Conservation (phyloP, 2,329 filamentous ascomycete species). For the Aspergillus clavatus region DNA sequence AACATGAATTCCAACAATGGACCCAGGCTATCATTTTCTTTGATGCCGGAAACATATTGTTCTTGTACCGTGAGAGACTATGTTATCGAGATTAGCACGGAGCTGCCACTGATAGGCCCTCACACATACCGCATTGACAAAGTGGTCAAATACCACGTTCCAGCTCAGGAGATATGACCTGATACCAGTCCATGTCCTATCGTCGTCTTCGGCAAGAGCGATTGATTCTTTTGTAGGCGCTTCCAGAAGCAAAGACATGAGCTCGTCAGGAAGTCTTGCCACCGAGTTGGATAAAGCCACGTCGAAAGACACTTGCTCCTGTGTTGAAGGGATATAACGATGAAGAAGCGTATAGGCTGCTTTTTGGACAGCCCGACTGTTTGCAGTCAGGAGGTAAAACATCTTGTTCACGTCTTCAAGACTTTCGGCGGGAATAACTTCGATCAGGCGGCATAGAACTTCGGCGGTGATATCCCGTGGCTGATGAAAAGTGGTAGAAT, state of each 20-base stretch:
- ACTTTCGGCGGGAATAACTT: conserved; percentile 57
- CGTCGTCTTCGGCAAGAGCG: conserved; percentile 59
- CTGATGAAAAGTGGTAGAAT: conserved; percentile 53
- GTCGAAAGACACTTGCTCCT: conserved; percentile 79
- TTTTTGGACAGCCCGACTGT: conserved; percentile 69
- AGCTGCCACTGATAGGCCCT: background rate
- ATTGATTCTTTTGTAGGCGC: conserved; percentile 67
- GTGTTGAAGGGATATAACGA: conserved; percentile 67
- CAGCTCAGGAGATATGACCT: conserved; percentile 83
- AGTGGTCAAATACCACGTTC: conserved; percentile 85
- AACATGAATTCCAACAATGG: conserved; percentile 75
- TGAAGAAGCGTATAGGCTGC: conserved; percentile 78
- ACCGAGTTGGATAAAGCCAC: conserved; percentile 50
- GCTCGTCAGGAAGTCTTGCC: conserved; percentile 73
- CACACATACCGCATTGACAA: conserved; percentile 56
- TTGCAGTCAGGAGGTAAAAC: conserved; percentile 70
- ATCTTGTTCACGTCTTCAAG: conserved; percentile 63
- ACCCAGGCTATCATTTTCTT: conserved; percentile 63
- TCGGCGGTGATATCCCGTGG: conserved; percentile 72
- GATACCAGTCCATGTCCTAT: conserved; percentile 62
- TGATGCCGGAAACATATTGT: conserved; percentile 75
- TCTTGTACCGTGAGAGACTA: conserved; percentile 73
- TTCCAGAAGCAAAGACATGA: conserved; percentile 77
- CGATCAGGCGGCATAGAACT: conserved; percentile 65
- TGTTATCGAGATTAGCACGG: conserved; percentile 20